Percentiles rank a stretch among this genome's conserved stretches.
Conservation (phyloP, 1,284 basidiomycete species). For the Trametes pubescens region DNA sequence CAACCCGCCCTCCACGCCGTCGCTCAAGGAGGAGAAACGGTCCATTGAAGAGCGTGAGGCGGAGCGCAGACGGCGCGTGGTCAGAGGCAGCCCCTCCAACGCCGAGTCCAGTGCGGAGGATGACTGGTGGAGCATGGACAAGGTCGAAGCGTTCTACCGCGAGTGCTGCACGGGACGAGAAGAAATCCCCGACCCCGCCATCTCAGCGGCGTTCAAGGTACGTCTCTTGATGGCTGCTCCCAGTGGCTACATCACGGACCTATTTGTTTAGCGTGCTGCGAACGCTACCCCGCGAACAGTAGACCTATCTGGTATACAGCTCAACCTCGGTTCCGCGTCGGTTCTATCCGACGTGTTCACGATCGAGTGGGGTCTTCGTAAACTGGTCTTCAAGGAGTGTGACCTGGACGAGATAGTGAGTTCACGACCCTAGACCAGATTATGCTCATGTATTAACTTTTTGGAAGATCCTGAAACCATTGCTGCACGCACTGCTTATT, state of each 20-base stretch:
- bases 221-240: constrained; percentile 34
- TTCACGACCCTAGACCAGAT: not conserved
- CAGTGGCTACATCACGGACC: not conserved
- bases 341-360: constrained; percentile 89
- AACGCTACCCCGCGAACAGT: constrained; percentile 68
- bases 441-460: not conserved
- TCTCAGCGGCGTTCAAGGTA: constrained; percentile 80
- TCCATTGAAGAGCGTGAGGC: constrained; percentile 72
- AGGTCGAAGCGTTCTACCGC: constrained; percentile 81
- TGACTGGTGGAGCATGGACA: constrained; percentile 84
- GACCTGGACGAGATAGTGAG: constrained; percentile 82
- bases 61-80: constrained; percentile 67
- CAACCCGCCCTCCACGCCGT: constrained; percentile 80
- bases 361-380: constrained; percentile 89
- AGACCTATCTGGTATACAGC: constrained; percentile 80
- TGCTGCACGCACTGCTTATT: constrained; percentile 91
- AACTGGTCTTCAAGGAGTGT: constrained; percentile 83
- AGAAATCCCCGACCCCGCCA: constrained; percentile 69
- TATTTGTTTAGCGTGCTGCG: constrained; percentile 55
- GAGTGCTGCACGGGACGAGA: constrained; percentile 84
- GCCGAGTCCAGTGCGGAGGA: constrained; percentile 47
- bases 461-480: constrained; percentile 81
- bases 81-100: constrained; percentile 59
- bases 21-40: constrained; percentile 77
- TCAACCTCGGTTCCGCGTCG: constrained; percentile 74